phyloP scores from a whole-genome alignment of 176 grass and related monocot genomes.

The Zea luxurians region DNA sequence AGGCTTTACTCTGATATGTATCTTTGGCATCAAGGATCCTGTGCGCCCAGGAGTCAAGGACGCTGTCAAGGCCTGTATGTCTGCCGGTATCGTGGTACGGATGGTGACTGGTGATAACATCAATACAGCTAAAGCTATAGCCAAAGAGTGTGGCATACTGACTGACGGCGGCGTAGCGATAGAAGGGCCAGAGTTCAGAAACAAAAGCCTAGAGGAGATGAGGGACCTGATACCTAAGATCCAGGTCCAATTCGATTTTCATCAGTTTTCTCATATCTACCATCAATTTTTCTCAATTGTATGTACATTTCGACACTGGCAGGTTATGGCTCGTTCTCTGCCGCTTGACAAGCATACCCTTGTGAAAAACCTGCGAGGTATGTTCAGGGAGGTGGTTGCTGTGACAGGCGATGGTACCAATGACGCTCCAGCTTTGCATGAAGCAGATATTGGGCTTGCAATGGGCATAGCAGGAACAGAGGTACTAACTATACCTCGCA shows the following conservation, averaged over 20 bases:
- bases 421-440: conserved; percentile 92
- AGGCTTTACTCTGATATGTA: conserved; percentile 76
- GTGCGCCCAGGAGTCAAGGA: conserved; percentile 84
- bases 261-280: background rate
- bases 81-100: conserved; percentile 80
- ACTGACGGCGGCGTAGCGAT: conserved; percentile 85
- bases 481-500: conserved; percentile 37
- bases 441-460: conserved; percentile 95
- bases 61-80: conserved; percentile 70
- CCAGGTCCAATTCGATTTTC: conserved; percentile 55
- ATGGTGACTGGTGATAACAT: conserved; percentile 99
- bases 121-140: conserved; percentile 95
- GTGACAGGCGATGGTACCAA: conserved; percentile 97
- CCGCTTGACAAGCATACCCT: conserved; percentile 92
- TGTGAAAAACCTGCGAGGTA: conserved; percentile 77
- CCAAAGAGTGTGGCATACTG: conserved; percentile 91
- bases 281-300: conserved; percentile 2
- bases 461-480: conserved; percentile 99
- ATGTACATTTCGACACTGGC: conserved; percentile 14
- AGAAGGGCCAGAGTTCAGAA: conserved; percentile 78
- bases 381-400: conserved; percentile 86
- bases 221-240: conserved; percentile 80
- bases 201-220: conserved; percentile 71
- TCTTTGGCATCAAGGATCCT: conserved; percentile 97
- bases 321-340: conserved; percentile 95